A percentile compares a stretch with the other conserved stretches of the same genome.
Conservation (phyloP, 768 basidiomycete species). For the Sarcodon sp. region DNA sequence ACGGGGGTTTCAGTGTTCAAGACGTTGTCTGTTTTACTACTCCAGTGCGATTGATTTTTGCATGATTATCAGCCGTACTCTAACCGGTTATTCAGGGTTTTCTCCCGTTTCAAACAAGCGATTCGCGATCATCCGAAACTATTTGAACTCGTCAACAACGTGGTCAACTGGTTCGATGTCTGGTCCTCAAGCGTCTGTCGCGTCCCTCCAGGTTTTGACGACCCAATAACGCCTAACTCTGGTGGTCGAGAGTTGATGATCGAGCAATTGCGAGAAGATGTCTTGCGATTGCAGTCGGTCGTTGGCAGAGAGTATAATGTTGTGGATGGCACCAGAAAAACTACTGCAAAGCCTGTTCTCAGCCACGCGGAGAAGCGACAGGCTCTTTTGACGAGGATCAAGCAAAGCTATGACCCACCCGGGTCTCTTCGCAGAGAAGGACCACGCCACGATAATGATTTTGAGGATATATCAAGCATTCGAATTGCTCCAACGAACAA, state of each 20-base stretch:
- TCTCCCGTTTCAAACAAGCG: slow-evolving; percentile 47
- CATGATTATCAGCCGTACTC: not conserved
- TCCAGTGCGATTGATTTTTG: slow-evolving; percentile 5
- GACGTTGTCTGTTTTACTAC: slow-evolving; percentile 12
- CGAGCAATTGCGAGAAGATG: slow-evolving; percentile 18
- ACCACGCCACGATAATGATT: slow-evolving; percentile 49
- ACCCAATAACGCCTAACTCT: slow-evolving; percentile 22
- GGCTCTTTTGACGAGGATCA: slow-evolving; percentile 26
- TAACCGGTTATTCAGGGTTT: slow-evolving; percentile 22
- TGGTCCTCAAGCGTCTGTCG: slow-evolving; percentile 32
- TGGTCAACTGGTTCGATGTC: slow-evolving; percentile 29
- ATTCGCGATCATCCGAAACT: slow-evolving; percentile 33
- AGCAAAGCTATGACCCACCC: slow-evolving; percentile 38
- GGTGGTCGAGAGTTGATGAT: slow-evolving; percentile 25
- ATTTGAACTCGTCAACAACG: slow-evolving; percentile 22
- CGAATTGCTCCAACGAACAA: slow-evolving; percentile 58
- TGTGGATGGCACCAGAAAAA: slow-evolving; percentile 10
- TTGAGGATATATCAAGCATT: slow-evolving; percentile 37
- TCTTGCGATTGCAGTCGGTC: slow-evolving; percentile 26
- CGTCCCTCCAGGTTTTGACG: slow-evolving; percentile 28
- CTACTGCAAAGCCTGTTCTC: not conserved
- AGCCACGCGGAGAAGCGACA: slow-evolving; percentile 12
- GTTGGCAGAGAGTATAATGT: slow-evolving; percentile 35
- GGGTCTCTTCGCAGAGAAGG: slow-evolving; percentile 35
- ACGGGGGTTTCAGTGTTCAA: slow-evolving; percentile 16